Evolutionary conservation across 2,329 filamentous ascomycete genomes (phyloP), one percentile per base, ranked within the genome.

Genomic region (Verticillium dahliae): DNA sequence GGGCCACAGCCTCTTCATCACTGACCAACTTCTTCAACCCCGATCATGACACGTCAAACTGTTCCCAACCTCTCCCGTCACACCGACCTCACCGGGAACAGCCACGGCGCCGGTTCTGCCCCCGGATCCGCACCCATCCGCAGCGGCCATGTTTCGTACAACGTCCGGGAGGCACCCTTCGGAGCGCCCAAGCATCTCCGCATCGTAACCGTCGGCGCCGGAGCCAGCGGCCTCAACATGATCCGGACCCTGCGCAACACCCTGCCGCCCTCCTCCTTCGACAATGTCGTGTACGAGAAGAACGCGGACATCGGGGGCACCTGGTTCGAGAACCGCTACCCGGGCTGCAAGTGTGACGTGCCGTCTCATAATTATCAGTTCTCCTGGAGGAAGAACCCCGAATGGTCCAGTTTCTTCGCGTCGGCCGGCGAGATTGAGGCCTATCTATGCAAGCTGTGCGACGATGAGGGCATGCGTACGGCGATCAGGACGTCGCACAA

Each of bases 361-460:
- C 82, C 82, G 10, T 81, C 78, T 67, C 84, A 87, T 72, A 85
- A 83, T 70, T 88, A 88, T 68, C 85, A 85, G 56, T 87, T 85
- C 67, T 82, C 83, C 2, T 87, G 82, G 80, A 78, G 81, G 60
- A 82, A 81, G 2, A 88, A 87, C 68, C 80, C 79, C 6, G 77
- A 79, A 45, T 89, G 86, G 85, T 78, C 79, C 18, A 79, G 80
- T 61, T 84, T 87, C 68, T 87, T 83, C 67, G 76, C 82, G 0
- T 73, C 78, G 0, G 81, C 81, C 0, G 73, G 73, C 0, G 85
- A 88, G 68, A 87, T 88, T 52, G 75, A 79, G 50, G 71, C 73
- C 2, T 88, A 88, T 63, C 76, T 87, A 33, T 72, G 76, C 59
- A 66, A 67, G 6, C 71, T 82, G 37, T 80, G 77, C 62, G 74